Evolutionary conservation across 78 protist species (phyloP), one percentile per base, ranked within the genome.

Genomic region (Polysphondylium violaceum): DNA sequence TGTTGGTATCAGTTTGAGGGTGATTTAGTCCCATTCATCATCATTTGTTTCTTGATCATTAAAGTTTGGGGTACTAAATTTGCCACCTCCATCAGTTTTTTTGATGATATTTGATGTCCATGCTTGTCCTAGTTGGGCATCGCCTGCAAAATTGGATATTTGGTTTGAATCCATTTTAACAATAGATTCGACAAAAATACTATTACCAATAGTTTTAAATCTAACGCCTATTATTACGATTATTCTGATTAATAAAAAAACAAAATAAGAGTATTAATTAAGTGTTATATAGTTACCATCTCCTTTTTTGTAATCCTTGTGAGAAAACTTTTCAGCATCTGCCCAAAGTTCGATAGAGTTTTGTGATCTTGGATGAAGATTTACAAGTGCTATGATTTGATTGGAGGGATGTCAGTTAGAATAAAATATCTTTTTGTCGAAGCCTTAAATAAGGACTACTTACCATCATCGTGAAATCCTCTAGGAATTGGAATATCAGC

Each of bases 391-490:
- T 60, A 12, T n/a, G n/a, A n/a, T n/a, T n/a, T n/a, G n/a, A n/a
- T n/a, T 75, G 85, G 19, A 75, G 21, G 2, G 65, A 61, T 47
- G 11, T 12, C 53, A 7, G 17, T 50, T 19, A 2, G 12, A 19
- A 19, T 50, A 47, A 12, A 11, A 47, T 47, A 19, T 19, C 12
- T 50, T 19, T 50, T 14, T 50, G 56, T 50, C 27, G 1, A 50
- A 19, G 53, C 17, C 1, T 50, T 50, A 47, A 12, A 47, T 12
- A 11, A 47, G 12, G 17, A 19, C 12, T 50, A 19, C 19, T 7
- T 59, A 59, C 68, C 73, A 40, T 50, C 76, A 69, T 81, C 90
- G 29, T 79, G 75, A 31, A 79, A 79, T 33, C 61, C 74, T n/a
- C 8, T 19, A 35, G 90, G 90, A 9, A 81, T 41, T 27, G 90